Evolutionary conservation across 768 basidiomycete genomes (phyloP), one percentile per base, ranked within the genome.

Genomic region (Symmetrospora coprosmae): DNA sequence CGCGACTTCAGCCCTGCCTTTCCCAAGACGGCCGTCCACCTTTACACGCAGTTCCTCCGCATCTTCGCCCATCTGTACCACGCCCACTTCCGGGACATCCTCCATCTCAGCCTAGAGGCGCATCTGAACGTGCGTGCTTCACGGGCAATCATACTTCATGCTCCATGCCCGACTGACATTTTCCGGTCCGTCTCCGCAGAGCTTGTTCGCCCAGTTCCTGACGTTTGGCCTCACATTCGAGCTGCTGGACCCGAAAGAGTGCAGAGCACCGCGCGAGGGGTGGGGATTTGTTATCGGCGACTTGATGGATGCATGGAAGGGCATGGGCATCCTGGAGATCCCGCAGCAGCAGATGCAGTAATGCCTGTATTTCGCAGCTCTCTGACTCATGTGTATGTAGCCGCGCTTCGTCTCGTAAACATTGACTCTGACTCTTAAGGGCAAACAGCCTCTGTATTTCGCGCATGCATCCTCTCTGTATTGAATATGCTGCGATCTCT

Each of bases 41-140:
- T 97, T 68, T 97, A 96, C 74, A 87, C 90, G 31, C 91, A 96
- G 69, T 86, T 97, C 34, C 80, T 97, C 58, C 86, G 92, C 47
- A 86, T 97, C 65, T 96, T 96, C 70, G 91, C 92, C 9, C 92
- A 97, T 76, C 81, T 97, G 67, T 97, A 96, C 72, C 85, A 96
- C 71, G 86, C 87, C 8, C 92, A 97, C 70, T 97, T 90, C 71
- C 77, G 78, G 2, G 70, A 73, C 33, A 85, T 96, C 69, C 80
- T 97, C 23, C 89, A 97, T 70, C 80, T 97, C 25, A 86, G 87
- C 38, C 82, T 85, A 9, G 92, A 97, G 70, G 87, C 87, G 0
- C 64, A 43, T 31, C 64, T 69, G 39, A 68, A 67, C 60, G 55
- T 58, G 33, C 21, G 51, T 47, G 30, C 55, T 31, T 11, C 31